Conservation (phyloP, 352 stramenopile species). For the Blastocystis sp. region DNA sequence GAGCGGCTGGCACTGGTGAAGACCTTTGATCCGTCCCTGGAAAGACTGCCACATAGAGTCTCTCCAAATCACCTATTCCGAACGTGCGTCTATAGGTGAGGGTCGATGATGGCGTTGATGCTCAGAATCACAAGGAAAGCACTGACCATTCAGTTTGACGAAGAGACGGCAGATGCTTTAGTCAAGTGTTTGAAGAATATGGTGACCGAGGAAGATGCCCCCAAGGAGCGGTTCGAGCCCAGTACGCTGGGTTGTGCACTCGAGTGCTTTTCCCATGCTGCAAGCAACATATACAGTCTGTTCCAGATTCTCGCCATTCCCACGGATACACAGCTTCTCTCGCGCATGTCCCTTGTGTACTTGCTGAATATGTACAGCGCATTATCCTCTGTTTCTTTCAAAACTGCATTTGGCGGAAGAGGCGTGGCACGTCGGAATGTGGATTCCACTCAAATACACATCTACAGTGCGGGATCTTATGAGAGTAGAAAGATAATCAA, state of each 20-base stretch:
- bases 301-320: not conserved
- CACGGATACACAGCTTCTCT: not conserved
- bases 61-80: not conserved
- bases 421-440: too few relatives aligned
- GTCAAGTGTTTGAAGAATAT: not conserved
- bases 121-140: not conserved
- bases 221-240: not conserved
- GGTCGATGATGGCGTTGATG: not conserved
- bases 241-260: not conserved
- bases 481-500: too few relatives aligned
- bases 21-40: not conserved
- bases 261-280: not conserved
- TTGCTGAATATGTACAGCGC: not conserved
- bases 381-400: too few relatives aligned
- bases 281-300: not conserved
- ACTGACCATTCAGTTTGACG: not conserved
- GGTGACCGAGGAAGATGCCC: not conserved
- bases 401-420: too few relatives aligned
- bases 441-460: too few relatives aligned
- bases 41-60: not conserved
- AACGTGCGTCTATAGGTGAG: not conserved
- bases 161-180: not conserved
- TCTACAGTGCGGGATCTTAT: too few relatives aligned
- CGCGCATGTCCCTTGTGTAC: not conserved
- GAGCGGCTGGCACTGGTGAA: not conserved